Conservation (phyloP, 441 rosid species). For the Hura crepitans region DNA sequence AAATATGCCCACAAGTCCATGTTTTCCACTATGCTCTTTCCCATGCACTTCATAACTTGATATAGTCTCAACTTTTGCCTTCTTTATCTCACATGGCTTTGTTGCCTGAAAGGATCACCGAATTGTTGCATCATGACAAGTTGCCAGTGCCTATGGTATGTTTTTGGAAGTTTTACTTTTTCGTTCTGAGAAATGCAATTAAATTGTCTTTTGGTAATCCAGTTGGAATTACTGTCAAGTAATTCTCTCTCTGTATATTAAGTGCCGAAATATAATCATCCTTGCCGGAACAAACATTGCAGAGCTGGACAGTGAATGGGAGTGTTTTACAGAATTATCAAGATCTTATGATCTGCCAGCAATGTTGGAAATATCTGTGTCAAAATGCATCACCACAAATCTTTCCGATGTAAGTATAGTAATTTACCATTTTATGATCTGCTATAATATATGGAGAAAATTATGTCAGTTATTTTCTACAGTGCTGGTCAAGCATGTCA, state of each 20-base stretch:
- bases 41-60: slow-evolving; percentile 9
- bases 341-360: slow-evolving; percentile 43
- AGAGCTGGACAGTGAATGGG: slow-evolving; percentile 83
- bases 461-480: not conserved
- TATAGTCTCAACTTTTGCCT: slow-evolving; percentile 28
- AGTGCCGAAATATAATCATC: slow-evolving; percentile 69
- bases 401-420: slow-evolving; percentile 56
- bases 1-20: not conserved
- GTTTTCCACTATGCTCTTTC: not conserved
- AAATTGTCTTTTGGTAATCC: not conserved
- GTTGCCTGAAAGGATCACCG: slow-evolving; percentile 93
- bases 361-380: slow-evolving; percentile 46
- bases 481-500: not conserved
- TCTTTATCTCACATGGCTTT: slow-evolving; percentile 71
- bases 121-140: slow-evolving; percentile 79
- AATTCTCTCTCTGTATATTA: slow-evolving; percentile 52
- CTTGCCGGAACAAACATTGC: slow-evolving; percentile 63
- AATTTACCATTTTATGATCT: slow-evolving; percentile 2
- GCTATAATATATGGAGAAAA: not conserved
- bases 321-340: slow-evolving; percentile 58
- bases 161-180: slow-evolving; percentile 20
- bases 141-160: slow-evolving; percentile 79
- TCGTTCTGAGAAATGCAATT: slow-evolving; percentile 1
- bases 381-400: slow-evolving; percentile 48
- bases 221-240: slow-evolving; percentile 11